Evolutionary conservation across 2,329 filamentous ascomycete genomes (phyloP), one percentile per base, ranked within the genome.

Genomic region (Aspergillus carbonarius): DNA sequence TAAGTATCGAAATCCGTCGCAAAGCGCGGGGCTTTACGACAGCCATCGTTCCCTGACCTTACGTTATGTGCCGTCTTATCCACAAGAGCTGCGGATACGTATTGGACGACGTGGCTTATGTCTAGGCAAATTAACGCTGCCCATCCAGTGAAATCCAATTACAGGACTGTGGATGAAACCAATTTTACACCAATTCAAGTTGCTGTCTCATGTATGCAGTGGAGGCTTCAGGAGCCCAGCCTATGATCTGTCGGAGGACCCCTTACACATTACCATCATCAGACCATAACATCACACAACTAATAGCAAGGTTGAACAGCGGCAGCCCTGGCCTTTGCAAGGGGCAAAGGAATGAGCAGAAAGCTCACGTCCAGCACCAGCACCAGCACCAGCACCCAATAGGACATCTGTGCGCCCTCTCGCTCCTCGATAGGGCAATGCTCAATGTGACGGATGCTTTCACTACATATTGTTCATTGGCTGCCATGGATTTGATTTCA

Each of bases 51-150:
- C 47, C 59, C 53, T 57, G 54, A 60, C 49, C 39, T 54, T 46
- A 27, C 15, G 23, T 39, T 50, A 35, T 59, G 54, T 37, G 47
- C 44, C 48, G 35, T 57, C 37, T 53, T 57, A 32, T 35, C 37
- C 25, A 57, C 37, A 59, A 52, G 39, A 54, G 10, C 40, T n/a
- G 39, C 53, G 37, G 34, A 18, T 57, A 44, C 49, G 48, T 35
- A 54, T 50, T 60, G 37, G 35, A 48, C 60, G 61, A 62, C 55
- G 57, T 63, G 61, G 60, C 57, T 55, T 57, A 46, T 27, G 35
- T 42, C 34, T 42, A 54, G 46, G 23, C 52, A 27, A 30, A 17
- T 48, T 48, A 15, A 30, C 44, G 20, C 50, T 53, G 18, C 12
- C 50, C 39, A 20, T 17, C n/a, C 34, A 40, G 5, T 25, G 34